Evolutionary conservation across 352 stramenopile genomes (phyloP).

Genomic region (Globisporangium abappressorium): DNA sequence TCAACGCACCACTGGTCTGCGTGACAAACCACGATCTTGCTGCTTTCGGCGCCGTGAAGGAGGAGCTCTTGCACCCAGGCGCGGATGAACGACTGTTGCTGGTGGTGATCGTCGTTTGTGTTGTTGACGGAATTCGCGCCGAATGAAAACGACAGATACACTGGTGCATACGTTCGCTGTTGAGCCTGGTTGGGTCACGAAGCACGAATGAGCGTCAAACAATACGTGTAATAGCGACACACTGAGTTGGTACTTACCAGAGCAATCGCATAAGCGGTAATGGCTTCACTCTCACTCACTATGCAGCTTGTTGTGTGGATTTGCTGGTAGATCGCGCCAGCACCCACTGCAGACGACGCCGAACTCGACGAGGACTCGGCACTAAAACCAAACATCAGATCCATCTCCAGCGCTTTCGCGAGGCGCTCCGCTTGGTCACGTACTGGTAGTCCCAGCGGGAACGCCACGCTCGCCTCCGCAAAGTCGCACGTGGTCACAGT

Average conservation of each 20-base stretch:
- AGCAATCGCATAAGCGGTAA: constrained; percentile 37
- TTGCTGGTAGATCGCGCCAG: constrained; percentile 69
- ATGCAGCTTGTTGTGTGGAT: constrained; percentile 25
- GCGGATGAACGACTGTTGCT: constrained; percentile 18
- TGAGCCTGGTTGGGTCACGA: constrained; percentile 32
- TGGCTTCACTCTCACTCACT: constrained; percentile 23
- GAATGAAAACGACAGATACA: constrained; percentile 70
- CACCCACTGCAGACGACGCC: constrained; percentile 17
- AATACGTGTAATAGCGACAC: neutral
- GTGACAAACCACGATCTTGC: constrained; percentile 67
- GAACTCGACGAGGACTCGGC: constrained; percentile 10
- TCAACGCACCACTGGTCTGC: constrained; percentile 59
- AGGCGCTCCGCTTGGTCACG: constrained; percentile 45
- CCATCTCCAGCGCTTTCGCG: constrained; percentile 51
- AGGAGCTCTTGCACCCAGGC: constrained; percentile 40
- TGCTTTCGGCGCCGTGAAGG: constrained; percentile 30
- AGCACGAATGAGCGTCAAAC: neutral
- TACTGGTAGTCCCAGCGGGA: constrained; percentile 15
- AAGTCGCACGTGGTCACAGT: constrained; percentile 54
- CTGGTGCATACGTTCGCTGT: constrained; percentile 40
- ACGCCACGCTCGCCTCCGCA: constrained; percentile 16
- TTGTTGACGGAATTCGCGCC: neutral
- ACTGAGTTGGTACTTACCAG: constrained; percentile 18
- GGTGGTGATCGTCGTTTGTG: neutral
- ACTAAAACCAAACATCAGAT: constrained; percentile 66